Evolutionary conservation across 2,329 filamentous ascomycete species (phyloP), one percentile per base, ranked within the genome.

Genomic region (Leptographium flavum): DNA sequence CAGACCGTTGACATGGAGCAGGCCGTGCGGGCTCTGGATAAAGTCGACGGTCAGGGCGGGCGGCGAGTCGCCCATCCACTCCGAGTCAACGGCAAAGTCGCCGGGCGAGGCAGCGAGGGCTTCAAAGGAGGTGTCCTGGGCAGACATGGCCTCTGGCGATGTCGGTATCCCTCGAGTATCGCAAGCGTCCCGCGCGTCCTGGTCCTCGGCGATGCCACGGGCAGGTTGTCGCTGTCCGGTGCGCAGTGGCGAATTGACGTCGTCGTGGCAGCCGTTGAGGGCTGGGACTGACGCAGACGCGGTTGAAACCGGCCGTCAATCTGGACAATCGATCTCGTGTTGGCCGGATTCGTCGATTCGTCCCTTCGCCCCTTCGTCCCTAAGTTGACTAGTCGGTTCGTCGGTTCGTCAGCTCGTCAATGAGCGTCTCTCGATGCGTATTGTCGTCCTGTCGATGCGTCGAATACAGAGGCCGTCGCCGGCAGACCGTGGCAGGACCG

Each of bases 11-110:
- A 48, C 39, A 13, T 49, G 47, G 10, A 44, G 36, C 11, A 47
- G 46, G 30, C 43, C 46, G 33, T 52, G 50, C 10, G 45, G 42
- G 37, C 47, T 46, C 27, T 52, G 51, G 36, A 53, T 47, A 38
- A 49, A 53, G 43, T 53, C 50, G 42, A 50, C 50, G 22, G 51
- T 52, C 45, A 53, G 40, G 6, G 51, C 51, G 11, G 51, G 51
- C 21, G 51, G 51, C 28, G 51, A 53, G 17, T 53, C 51, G 38
- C 51, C 51, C 42, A 53, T 53, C 51, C 51, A 53, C 33, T 53
- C 51, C 14, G 51, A 53, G 46, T 53, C 48, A 44, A 53, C 38
- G 19, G 49, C 51, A 41, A 45, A 49, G 45, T 50, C 51, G 45
- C 48, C 50, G n/a, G 51, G 46, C 27, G 51, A 52, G 32, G 50